Percentiles rank a stretch among this genome's conserved stretches.
These are phyloP conservation scores for Gliomastix tumulicola DNA, from an alignment of 2,329 filamentous ascomycete genomes.

Conservation along the genomic window DNA sequence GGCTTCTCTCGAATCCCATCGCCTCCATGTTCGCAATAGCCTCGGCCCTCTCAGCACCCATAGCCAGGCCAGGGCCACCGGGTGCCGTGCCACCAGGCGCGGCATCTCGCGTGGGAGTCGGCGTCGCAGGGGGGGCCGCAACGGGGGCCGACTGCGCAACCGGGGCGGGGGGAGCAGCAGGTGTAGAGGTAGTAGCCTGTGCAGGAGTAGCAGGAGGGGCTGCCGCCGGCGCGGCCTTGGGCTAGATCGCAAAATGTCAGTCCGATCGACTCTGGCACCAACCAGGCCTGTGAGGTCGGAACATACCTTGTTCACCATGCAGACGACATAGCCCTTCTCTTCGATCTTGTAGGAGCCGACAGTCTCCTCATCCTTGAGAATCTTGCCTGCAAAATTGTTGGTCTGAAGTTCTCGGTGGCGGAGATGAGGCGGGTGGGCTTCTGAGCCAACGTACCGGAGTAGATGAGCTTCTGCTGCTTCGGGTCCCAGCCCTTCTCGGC, in stretches of 20 bases:
- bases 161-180: conserved; percentile 42
- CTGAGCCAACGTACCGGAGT: conserved; percentile 75
- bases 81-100: conserved; percentile 25
- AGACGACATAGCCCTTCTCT: conserved; percentile 98
- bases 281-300: too few relatives aligned
- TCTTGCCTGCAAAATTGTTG: conserved; percentile 64
- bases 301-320: conserved; percentile 93
- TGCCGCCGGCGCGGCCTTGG: conserved; percentile 56
- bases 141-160: conserved; percentile 33
- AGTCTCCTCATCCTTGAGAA: conserved; percentile 94
- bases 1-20: conserved; percentile 86
- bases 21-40: conserved; percentile 91
- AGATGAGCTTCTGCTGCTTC: conserved; percentile 90
- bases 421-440: too few relatives aligned
- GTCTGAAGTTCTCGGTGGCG: background rate
- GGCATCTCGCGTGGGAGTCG: conserved; percentile 42
- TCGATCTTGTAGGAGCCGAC: conserved; percentile 97
- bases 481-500: conserved; percentile 92
- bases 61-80: conserved; percentile 61
- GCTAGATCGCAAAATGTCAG: conserved; percentile 20
- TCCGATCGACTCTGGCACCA: background rate
- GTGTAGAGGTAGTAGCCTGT: conserved; percentile 50
- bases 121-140: conserved; percentile 41
- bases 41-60: conserved; percentile 74
- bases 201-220: conserved; percentile 53